Evolutionary conservation across 192 early-diverging fungal genomes (phyloP).

Genomic region (Piromyces sp.): DNA sequence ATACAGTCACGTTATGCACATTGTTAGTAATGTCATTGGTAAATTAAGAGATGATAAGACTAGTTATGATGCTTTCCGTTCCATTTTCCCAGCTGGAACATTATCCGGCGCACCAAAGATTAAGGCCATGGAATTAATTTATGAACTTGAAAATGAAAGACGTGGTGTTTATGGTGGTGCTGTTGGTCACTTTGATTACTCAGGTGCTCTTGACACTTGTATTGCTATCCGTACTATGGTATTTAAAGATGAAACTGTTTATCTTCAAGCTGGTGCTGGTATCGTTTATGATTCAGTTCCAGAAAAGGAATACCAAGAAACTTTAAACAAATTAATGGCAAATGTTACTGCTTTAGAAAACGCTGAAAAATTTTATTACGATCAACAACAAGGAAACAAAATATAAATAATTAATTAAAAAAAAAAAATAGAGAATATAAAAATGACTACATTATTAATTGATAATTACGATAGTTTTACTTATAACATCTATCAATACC

Average conservation of each 20-base stretch:
- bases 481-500: slow-evolving; percentile 95
- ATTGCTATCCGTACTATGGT: slow-evolving; percentile 98
- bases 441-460: background rate
- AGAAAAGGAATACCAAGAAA: slow-evolving; percentile 85
- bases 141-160: slow-evolving; percentile 73
- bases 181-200: slow-evolving; percentile 89
- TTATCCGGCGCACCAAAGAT: slow-evolving; percentile 98
- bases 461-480: slow-evolving; percentile 50
- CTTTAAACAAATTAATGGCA: slow-evolving; percentile 82
- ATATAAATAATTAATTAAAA: background rate
- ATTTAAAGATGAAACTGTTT: slow-evolving; percentile 87
- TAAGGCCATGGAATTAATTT: slow-evolving; percentile 86
- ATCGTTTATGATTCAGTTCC: slow-evolving; percentile 92
- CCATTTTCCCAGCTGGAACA: slow-evolving; percentile 96
- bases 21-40: slow-evolving; percentile 92
- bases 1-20: slow-evolving; percentile 98
- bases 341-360: slow-evolving; percentile 72
- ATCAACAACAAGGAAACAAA: slow-evolving; percentile 31
- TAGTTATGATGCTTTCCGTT: slow-evolving; percentile 85
- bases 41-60: slow-evolving; percentile 75
- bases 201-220: slow-evolving; percentile 84
- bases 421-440: background rate
- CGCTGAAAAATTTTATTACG: slow-evolving; percentile 65
- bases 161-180: slow-evolving; percentile 72
- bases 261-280: slow-evolving; percentile 90